phyloP scores from a whole-genome alignment of 2,329 filamentous ascomycete species.

The Aspergillus bombycis region DNA sequence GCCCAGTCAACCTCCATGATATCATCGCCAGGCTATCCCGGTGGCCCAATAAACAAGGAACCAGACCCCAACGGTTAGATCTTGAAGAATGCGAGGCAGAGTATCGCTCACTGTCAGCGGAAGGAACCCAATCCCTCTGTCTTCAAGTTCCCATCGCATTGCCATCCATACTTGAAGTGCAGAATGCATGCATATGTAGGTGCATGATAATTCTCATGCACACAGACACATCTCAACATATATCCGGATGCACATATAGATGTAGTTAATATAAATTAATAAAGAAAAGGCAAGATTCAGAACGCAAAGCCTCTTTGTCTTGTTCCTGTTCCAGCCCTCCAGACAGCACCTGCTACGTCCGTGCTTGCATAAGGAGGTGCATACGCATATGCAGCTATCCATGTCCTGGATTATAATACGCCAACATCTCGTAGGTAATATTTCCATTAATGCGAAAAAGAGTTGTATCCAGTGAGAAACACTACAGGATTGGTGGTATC shows the following conservation, averaged over 20 bases:
- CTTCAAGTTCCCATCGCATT: no score
- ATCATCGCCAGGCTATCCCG: background rate
- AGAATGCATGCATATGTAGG: no score
- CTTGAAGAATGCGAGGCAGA: background rate
- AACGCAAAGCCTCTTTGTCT: no score
- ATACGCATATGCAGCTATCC: conserved; percentile 12
- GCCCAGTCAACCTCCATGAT: background rate
- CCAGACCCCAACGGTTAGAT: background rate
- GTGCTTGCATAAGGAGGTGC: conserved; percentile 2
- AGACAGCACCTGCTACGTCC: background rate
- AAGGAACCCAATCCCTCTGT: background rate
- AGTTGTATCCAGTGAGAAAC: background rate
- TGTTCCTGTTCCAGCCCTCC: no score
- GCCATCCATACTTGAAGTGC: no score
- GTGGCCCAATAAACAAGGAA: background rate
- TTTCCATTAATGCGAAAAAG: background rate
- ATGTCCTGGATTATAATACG: background rate
- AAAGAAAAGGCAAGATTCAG: background rate
- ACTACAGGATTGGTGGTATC: background rate
- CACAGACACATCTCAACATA: no score
- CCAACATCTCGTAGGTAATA: background rate
- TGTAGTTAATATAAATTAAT: background rate
- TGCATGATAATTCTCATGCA: no score
- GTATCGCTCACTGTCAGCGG: background rate
- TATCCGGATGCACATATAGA: background rate